phyloP scores from a whole-genome alignment of 2,329 filamentous ascomycete species.

The Myriangium duriaei region DNA sequence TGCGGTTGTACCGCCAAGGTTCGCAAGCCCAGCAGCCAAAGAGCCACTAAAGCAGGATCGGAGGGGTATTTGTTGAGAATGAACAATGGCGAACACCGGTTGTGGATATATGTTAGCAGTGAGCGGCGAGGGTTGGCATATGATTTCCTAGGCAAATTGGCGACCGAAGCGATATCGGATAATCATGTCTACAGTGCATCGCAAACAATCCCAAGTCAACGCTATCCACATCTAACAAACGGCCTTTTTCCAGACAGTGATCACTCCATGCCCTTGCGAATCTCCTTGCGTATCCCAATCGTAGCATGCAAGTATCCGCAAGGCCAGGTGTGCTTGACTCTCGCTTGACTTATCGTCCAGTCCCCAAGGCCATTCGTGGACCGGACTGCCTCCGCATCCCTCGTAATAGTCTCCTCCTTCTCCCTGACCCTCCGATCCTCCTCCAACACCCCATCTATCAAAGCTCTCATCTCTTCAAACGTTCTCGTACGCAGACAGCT shows the following conservation, averaged over 20 bases:
- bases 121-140: too few species aligned
- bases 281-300: constrained; percentile 5
- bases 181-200: too few species aligned
- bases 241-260: not conserved
- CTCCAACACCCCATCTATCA: constrained; percentile 35
- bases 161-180: too few species aligned
- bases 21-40: constrained; percentile 27
- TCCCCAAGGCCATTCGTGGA: constrained; percentile 27
- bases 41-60: constrained; percentile 14
- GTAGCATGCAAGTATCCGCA: constrained; percentile 34
- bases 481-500: constrained; percentile 56
- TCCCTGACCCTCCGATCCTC: constrained; percentile 31
- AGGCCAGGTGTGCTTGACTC: constrained; percentile 35
- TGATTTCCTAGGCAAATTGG: too few species aligned
- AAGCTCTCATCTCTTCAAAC: constrained; percentile 47
- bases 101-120: too few species aligned
- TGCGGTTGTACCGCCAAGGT: constrained; percentile 67
- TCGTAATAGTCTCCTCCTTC: constrained; percentile 16
- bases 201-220: too few species aligned
- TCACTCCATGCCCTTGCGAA: constrained; percentile 3
- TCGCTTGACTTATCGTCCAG: constrained; percentile 31
- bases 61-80: not conserved
- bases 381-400: constrained; percentile 26
- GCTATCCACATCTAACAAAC: too few species aligned
- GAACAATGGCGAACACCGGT: not conserved